Base-by-base conservation (phyloP, 164 flowering plant species). In the Piper longum region DNA sequence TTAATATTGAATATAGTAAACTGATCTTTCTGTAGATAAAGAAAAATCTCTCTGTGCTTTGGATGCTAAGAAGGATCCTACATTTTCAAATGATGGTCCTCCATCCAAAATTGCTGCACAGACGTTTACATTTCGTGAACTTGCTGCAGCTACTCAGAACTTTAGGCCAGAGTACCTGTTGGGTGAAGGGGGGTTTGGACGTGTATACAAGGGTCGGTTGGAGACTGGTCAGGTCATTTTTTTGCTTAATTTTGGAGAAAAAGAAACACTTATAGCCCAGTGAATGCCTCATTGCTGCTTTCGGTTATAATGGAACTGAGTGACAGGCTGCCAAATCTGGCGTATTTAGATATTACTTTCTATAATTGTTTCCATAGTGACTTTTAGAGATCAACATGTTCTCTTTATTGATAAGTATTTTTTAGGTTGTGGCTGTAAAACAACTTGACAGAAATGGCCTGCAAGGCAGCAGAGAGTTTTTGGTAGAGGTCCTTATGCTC, bases 401-500 rank as follows among this genome's bases (percentile, higher is more conserved):
- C 59, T 18, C 3, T 57, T 57, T 19, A 45, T n/a, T 43, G 18
- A 17, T 18, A 14, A 26, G 19, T 14, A 55, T 26, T 4, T 44
- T 44, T 36, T 16, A 65, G 67, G 56, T 43, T 57, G 67, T 65
- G 39, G 67, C 67, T 65, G 66, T 62, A 6, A 59, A 69, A 39
- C 64, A 57, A 48, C 56, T 45, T 41, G 54, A 64, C 52, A 63
- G 66, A 26, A 65, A 56, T 61, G 64, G 62, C 40, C 18, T 71
- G 41, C 60, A 59, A 63, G 70, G 65, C 54, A 60, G 63, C 26
- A 56, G 64, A 60, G 70, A 62, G 59, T 62, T 62, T 52, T 62
- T 62, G 57, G 61, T 65, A 44, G 67, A 65, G 48, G 67, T 65
- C 26, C 39, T 65, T 52, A 65, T 65, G 67, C 60, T 65, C n/a